Base-by-base conservation (phyloP, 164 flowering plant genomes). In the Chimonanthus salicifolius region DNA sequence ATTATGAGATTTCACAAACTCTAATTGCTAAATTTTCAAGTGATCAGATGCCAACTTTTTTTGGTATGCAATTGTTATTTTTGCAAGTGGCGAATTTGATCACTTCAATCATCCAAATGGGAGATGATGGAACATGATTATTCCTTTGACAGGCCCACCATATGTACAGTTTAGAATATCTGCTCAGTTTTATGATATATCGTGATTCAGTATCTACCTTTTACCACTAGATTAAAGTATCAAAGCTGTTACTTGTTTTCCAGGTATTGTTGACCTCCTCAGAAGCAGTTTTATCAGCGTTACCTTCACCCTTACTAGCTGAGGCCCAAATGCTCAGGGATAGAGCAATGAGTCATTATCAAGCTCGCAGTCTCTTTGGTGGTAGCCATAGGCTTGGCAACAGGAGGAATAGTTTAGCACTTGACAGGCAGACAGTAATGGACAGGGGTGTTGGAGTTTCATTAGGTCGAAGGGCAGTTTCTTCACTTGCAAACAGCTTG, bases 311-410 rank as follows among this genome's bases (percentile, higher is more conserved):
- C 48, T 86, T 94, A 73, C 90, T 94, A 68, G 97, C 97, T 74
- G 98, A 94, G 86, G 98, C 98, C 7, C 97, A 94, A 75, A 87
- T 94, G 97, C 90, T 94, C 4, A 84, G 98, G 76, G 98, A 94
- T 75, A 87, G 98, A 74, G 95, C 92, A 73, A 83, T 90, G 97
- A 92, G 97, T 80, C 97, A 89, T 76, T 94, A 91, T 84, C 94
- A 92, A 76, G 94, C 97, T 58, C 94, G 90, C 73, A 90, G 92
- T 78, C 84, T 92, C 76, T 88, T 90, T 81, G 97, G 97, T 71
- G 76, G 87, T 70, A 75, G 84, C 78, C 96, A 90, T 67, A 87
- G 97, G 80, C 84, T 87, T 49, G 80, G 75, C 74, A 81, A 76
- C 71, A 82, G 94, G 71, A 86, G 94, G 80, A 89, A 82, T 83